These are phyloP conservation scores for Dimargaris verticillata DNA, from an alignment of 192 early-diverging fungal species.

Conservation along the genomic window DNA sequence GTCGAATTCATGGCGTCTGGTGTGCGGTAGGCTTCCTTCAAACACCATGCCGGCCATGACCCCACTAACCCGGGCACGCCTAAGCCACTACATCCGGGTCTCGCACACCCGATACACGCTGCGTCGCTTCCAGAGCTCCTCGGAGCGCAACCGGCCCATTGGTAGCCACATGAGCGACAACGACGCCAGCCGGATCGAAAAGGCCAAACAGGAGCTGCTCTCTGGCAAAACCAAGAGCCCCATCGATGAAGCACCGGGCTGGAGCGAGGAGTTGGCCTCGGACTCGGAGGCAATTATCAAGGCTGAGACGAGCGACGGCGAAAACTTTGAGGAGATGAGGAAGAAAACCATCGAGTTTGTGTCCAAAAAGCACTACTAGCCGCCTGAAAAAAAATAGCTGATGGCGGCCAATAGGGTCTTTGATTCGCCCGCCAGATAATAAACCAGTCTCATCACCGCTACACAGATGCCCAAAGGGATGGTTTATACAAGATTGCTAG, in stretches of 20 bases:
- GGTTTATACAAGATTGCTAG: no score
- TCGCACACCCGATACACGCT: background rate
- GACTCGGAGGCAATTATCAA: slow-evolving; percentile 9
- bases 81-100: no score
- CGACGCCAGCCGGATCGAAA: background rate
- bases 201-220: slow-evolving; percentile 2
- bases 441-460: no score
- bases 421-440: no score
- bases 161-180: slow-evolving; percentile 9
- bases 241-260: slow-evolving; percentile 5
- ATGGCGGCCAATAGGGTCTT: background rate
- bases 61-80: background rate
- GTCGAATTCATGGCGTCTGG: background rate
- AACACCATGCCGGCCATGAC: background rate
- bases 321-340: background rate
- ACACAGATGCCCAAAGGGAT: no score
- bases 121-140: background rate
- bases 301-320: background rate
- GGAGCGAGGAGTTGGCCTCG: slow-evolving; percentile 7
- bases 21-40: background rate
- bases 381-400: background rate
- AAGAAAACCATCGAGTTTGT: slow-evolving; percentile 4
- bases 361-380: background rate
- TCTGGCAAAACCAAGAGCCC: background rate
- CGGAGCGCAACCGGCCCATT: background rate